Base-by-base conservation (phyloP, 2,329 filamentous ascomycete species). In the Sporothrix euskadiensis region DNA sequence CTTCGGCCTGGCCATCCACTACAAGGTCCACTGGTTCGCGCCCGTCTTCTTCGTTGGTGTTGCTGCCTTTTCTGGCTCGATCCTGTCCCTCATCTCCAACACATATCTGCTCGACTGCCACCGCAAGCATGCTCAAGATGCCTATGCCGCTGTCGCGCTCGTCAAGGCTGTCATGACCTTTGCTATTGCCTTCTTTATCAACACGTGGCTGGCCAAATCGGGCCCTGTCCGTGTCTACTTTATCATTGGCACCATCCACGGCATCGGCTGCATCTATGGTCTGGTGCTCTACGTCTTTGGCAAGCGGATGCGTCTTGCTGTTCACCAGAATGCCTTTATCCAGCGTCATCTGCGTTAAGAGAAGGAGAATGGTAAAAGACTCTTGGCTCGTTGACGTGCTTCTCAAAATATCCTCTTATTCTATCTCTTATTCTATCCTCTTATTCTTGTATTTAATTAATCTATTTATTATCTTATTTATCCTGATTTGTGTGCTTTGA, bases 1-100 rank as follows among this genome's bases (percentile, higher is more conserved):
- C 2, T 84, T 83, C 72, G 82, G 83, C 35, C 54, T 63, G 14
- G 68, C 72, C 2, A 74, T 78, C 1, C 68, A 76, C 32, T 69
- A 69, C 30, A 69, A 75, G 22, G 75, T 76, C 69, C 76, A 75
- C 10, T 80, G 57, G 57, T 74, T 76, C 57, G 72, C 65, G 10
- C 74, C 72, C 14, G 75, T 75, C 44, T 71, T 71, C 69, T 71
- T 71, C 56, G 63, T 71, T 39, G 69, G 69, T 14, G 39, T 71
- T 9, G 41, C 69, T 22, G 56, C 56, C 41, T 71, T 71, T 8
- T 59, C 39, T 6, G 69, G 69, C 16, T 44, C 41, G 3, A 44
- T 71, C 41, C 26, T 71, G 22, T 63, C 69, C 3, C 69, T 71
- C 41, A 41, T 71, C 22, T 71, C 69, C 69, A 71, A 63, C 41